Evolutionary conservation across 768 basidiomycete species (phyloP).

Genomic region (Amanita pseudoporphyria): DNA sequence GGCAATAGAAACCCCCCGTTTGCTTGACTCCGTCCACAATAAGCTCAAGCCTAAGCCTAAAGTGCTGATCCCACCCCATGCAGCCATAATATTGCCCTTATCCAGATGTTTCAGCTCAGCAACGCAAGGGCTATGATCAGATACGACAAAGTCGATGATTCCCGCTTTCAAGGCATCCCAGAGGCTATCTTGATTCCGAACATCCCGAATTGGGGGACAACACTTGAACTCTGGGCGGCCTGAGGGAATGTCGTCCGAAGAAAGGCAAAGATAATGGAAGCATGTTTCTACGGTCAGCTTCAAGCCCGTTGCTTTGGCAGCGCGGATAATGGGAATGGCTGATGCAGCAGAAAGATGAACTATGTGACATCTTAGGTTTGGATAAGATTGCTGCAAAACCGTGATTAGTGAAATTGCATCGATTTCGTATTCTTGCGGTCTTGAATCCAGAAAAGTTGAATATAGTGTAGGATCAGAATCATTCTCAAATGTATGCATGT

Average conservation of each 20-base stretch:
- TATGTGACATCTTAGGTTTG: conserved; percentile 77
- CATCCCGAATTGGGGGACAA: conserved; percentile 84
- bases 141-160: conserved; percentile 86
- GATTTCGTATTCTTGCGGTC: conserved; percentile 72
- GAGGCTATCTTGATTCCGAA: conserved; percentile 59
- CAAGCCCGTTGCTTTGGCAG: conserved; percentile 52
- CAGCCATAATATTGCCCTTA: conserved; percentile 73
- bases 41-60: conserved; percentile 85
- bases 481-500: neutral
- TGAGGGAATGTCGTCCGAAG: conserved; percentile 60
- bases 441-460: conserved; percentile 75
- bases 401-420: conserved; percentile 77
- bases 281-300: conserved; percentile 93
- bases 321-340: conserved; percentile 68
- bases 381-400: conserved; percentile 49
- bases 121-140: conserved; percentile 92
- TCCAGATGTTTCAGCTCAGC: conserved; percentile 70
- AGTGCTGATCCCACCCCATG: conserved; percentile 94
- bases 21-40: conserved; percentile 77
- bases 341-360: conserved; percentile 88
- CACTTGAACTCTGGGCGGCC: conserved; percentile 89
- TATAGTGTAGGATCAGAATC: conserved; percentile 46
- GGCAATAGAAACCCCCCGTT: conserved; percentile 45
- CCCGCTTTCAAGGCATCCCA: conserved; percentile 81
- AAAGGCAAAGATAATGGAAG: conserved; percentile 89